Base-by-base conservation (phyloP, 1,284 basidiomycete genomes). In the Trametes hirsuta region DNA sequence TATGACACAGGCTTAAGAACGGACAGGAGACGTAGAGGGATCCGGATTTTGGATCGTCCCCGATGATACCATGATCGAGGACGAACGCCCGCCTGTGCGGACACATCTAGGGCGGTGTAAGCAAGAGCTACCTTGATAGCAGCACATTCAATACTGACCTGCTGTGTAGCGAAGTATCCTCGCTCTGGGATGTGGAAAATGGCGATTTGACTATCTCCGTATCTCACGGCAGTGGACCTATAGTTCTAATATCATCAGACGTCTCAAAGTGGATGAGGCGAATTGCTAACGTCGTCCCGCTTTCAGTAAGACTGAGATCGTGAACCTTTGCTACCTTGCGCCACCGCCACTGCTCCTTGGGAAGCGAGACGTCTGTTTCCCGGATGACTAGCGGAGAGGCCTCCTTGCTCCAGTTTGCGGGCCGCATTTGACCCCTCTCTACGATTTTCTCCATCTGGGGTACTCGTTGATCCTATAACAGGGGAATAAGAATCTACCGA, bases 141-240 rank as follows among this genome's bases (percentile, higher is more conserved):
- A 6, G 24, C 4, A 18, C 12, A 39, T 11, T 8, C 8, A 14
- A 21, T 2, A 34, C 57, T 14, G 2, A 84, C 84, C 73, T 92
- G 88, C 68, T 92, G 90, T 2, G 86, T 86, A 0, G 88, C 87
- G 67, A 83, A 89, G 66, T 84, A 82, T 0, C 86, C 85, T 47
- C 80, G 77, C 0, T 76, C 75, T 0, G 85, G 84, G 4, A 87
- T 79, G 66, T 84, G 79, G 72, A 83, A 87, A 52, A 93, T 79
- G 2, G 90, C 90, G 6, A 93, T 76, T 68, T 91, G 89, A 6
- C 83, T 84, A 66, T 91, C 87, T 0, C 88, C 87, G 66, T 90
- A 89, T 63, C 86, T 86, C 54, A 91, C 79, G 2, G 86, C 87
- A 9, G 77, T 82, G 10, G 75, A 77, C 4, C 79, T 73, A 45